phyloP scores from a whole-genome alignment of 805 yeast genomes.

The Hanseniaspora mollemarum region DNA sequence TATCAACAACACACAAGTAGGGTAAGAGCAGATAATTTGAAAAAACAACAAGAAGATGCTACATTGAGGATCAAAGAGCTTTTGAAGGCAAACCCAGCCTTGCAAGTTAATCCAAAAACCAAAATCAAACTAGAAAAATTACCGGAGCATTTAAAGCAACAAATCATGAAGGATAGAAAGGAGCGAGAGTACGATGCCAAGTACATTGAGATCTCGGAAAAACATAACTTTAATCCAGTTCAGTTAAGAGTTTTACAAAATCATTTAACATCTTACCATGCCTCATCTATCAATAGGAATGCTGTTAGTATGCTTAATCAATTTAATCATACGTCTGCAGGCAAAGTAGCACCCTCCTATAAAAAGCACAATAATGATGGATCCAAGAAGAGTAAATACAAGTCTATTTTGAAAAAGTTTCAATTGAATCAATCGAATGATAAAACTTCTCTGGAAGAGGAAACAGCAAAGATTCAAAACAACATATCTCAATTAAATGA shows the following conservation, averaged over 20 bases:
- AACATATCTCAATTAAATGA: conserved; percentile 11
- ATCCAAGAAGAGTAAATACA: conserved; percentile 7
- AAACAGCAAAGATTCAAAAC: conserved; percentile 10
- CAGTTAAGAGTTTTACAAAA: conserved; percentile 13
- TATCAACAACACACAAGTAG: conserved; percentile 12
- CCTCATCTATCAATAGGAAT: conserved; percentile 10
- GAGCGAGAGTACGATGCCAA: conserved; percentile 13
- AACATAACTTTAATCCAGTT: conserved; percentile 15
- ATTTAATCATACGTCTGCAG: not conserved
- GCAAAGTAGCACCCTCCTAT: not conserved
- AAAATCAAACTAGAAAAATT: conserved; percentile 8
- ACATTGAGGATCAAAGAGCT: conserved; percentile 8
- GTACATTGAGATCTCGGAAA: conserved; percentile 15
- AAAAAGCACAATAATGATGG: not conserved
- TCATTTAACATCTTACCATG: conserved; percentile 9
- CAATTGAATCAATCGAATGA: not conserved
- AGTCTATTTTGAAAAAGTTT: conserved; percentile 9
- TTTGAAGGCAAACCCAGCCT: conserved; percentile 7
- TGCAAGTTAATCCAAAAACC: conserved; percentile 13
- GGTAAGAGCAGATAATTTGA: conserved; percentile 4
- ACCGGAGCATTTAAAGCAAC: conserved; percentile 10
- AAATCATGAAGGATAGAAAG: conserved; percentile 7
- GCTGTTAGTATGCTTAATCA: conserved; percentile 5
- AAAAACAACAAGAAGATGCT: conserved; percentile 7
- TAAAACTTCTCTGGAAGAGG: conserved; percentile 6